Evolutionary conservation across 1,139 yeast genomes (phyloP), one percentile per base, ranked within the genome.

Genomic region (Candida freyschussii): DNA sequence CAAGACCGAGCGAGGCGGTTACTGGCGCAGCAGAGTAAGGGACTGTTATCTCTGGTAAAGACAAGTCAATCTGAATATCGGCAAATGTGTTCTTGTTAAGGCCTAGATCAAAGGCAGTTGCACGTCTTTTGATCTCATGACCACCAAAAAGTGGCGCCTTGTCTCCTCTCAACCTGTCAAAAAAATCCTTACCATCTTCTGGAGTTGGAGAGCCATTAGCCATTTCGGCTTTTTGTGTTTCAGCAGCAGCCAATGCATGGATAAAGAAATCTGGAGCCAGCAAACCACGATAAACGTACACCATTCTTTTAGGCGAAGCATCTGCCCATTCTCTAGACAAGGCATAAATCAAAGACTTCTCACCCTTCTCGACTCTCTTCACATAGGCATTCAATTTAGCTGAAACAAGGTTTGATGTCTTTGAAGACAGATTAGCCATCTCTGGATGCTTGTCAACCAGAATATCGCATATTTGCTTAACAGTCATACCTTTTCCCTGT

Each of bases 281-380:
- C 26, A 80, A 62, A 21, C 93, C 94, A 50, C 91, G 74, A 57
- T 82, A 83, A 30, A 81, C 87, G 51, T 83, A 83, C 22, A 83
- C 86, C 94, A 83, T 83, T 63, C 94, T 69, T 51, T 83, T 79
- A 29, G 94, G 94, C 5, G 85, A 77, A 12, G 89, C 85, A 56
- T 80, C 89, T 4, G 91, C 89, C 94, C 94, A 83, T 56, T 82
- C 91, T 59, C 94, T 70, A 3, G 86, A 78, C 32, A 83, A 62
- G 16, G 91, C 85, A 54, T 82, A 82, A 39, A 71, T 72, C 50
- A 83, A 65, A 30, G 75, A 70, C 42, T 75, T 67, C 53, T 82
- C 93, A 44, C 91, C 91, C 47, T 67, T 78, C 56, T 83, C 93
- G 20, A 82, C 85, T 48, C 87, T 69, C 53, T 83, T 83, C 29